Conservation (phyloP, 2,329 filamentous ascomycete genomes). For the Cytospora leucostoma region DNA sequence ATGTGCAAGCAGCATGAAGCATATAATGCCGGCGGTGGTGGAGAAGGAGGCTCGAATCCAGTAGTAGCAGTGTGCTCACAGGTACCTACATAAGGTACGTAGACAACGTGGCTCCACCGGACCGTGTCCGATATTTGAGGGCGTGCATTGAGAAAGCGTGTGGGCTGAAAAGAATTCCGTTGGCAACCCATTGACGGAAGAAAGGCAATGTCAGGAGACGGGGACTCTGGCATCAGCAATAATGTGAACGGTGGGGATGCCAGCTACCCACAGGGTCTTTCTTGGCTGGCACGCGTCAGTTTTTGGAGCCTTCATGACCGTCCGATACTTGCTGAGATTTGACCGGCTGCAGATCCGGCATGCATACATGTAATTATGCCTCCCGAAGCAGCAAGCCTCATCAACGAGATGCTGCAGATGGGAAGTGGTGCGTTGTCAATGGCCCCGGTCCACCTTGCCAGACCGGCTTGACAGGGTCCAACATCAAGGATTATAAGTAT, state of each 20-base stretch:
- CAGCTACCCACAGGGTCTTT: conserved; percentile 9
- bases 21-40: conserved; percentile 9
- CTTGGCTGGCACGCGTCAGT: conserved; percentile 5
- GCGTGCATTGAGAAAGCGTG: conserved; percentile 28
- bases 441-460: conserved; percentile 28
- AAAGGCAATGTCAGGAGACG: conserved; percentile 23
- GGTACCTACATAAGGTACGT: conserved; percentile 17
- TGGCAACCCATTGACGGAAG: conserved; percentile 3
- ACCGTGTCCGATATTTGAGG: conserved; percentile 22
- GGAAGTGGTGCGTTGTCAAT: conserved; percentile 28
- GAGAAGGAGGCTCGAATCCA: conserved; percentile 25
- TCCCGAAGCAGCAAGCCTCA: conserved; percentile 27
- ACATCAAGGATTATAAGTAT: conserved; percentile 36
- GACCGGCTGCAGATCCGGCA: conserved; percentile 26
- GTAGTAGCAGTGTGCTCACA: conserved; percentile 33
- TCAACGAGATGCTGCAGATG: conserved; percentile 26
- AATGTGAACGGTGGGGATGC: background rate
- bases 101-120: conserved; percentile 41
- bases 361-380: conserved; percentile 25
- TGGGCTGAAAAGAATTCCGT: conserved; percentile 8
- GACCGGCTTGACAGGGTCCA: conserved; percentile 26
- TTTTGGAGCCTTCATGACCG: conserved; percentile 10
- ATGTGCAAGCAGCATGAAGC: background rate
- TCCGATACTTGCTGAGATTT: conserved; percentile 10
- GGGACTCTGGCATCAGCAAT: conserved; percentile 1